Percentiles rank a stretch among this genome's conserved stretches.
Conservation (phyloP, 202 grass and related monocot genomes). For the Carex sylvatica region DNA sequence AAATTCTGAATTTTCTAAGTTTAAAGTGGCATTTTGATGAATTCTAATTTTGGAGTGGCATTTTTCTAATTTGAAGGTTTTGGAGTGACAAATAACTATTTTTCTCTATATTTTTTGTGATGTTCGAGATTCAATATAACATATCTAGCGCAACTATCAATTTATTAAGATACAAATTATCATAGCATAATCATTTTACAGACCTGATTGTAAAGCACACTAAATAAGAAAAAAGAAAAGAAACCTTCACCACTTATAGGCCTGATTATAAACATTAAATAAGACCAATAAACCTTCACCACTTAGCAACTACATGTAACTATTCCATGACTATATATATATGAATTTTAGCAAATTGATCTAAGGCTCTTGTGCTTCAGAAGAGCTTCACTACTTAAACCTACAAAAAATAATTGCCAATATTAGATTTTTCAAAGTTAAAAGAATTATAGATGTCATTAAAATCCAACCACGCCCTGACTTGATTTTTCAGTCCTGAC, state of each 20-base stretch:
- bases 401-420: background rate
- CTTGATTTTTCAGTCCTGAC: background rate
- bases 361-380: background rate
- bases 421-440: background rate
- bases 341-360: background rate
- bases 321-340: background rate
- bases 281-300: background rate
- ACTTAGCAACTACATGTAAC: constrained; percentile 13
- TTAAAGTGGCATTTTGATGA: no score
- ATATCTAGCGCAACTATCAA: background rate
- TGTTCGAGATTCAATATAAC: background rate
- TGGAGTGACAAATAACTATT: no score
- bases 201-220: background rate
- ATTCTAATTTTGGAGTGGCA: no score
- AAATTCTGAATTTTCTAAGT: no score
- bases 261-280: background rate
- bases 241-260: background rate
- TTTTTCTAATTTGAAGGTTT: no score
- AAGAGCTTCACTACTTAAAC: background rate
- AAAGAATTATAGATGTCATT: background rate
- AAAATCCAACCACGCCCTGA: background rate
- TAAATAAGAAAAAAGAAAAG: background rate
- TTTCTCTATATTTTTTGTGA: no score
- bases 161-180: background rate
- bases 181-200: constrained; percentile 11